A percentile compares a stretch with the other conserved stretches of the same genome.
These are phyloP conservation scores for Mariannaea sp. DNA, from an alignment of 2,329 filamentous ascomycete genomes.

Conservation along the genomic window DNA sequence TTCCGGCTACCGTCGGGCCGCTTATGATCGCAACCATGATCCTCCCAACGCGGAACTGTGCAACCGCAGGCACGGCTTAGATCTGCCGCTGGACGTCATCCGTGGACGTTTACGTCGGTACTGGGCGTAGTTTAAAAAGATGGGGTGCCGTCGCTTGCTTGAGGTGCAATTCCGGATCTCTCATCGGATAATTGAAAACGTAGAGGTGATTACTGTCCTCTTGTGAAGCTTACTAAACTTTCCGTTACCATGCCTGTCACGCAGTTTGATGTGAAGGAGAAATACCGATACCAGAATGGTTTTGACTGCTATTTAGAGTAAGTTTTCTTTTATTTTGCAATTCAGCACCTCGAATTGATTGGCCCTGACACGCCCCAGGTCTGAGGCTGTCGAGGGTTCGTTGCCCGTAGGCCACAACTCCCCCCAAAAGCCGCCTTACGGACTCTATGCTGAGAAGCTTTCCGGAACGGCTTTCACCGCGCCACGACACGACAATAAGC, in stretches of 20 bases:
- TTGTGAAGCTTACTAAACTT: not conserved
- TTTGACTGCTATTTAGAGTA: constrained; percentile 80
- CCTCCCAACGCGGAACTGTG: constrained; percentile 33
- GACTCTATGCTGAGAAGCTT: constrained; percentile 81
- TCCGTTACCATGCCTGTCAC: constrained; percentile 54
- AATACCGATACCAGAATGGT: constrained; percentile 78
- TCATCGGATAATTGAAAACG: constrained; percentile 10
- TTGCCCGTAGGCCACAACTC: constrained; percentile 79
- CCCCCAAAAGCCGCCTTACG: constrained; percentile 77
- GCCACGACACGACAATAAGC: constrained; percentile 69
- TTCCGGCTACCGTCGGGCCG: constrained; percentile 40
- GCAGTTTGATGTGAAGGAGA: constrained; percentile 53
- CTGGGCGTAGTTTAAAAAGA: constrained; percentile 32
- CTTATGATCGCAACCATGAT: constrained; percentile 12
- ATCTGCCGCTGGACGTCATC: constrained; percentile 31
- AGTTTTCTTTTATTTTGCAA: too few species aligned
- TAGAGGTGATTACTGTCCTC: not conserved
- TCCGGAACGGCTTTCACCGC: constrained; percentile 75
- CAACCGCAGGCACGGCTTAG: constrained; percentile 27
- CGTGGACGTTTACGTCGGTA: constrained; percentile 22
- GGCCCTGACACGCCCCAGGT: constrained; percentile 51
- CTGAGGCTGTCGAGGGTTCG: constrained; percentile 75
- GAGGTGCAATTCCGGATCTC: constrained; percentile 4
- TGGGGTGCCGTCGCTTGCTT: constrained; percentile 18
- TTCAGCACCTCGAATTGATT: too few species aligned